These are phyloP conservation scores for Tausonia pullulans DNA, from an alignment of 1,284 basidiomycete species.

Conservation along the genomic window DNA sequence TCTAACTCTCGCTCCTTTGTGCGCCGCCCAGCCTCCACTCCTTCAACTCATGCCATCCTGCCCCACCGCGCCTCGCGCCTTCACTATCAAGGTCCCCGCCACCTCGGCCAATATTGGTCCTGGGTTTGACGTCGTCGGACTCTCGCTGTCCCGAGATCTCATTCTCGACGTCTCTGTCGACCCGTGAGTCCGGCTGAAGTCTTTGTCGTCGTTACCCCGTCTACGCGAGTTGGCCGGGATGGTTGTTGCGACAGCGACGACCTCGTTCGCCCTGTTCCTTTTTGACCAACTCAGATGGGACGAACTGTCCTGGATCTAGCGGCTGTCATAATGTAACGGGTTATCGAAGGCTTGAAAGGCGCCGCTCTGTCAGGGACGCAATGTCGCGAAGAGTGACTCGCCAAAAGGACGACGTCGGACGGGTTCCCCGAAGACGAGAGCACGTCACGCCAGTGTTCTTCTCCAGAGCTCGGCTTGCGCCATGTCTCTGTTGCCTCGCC, in stretches of 20 bases:
- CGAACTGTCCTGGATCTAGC: neutral
- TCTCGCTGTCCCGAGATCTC: constrained; percentile 83
- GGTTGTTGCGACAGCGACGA: neutral
- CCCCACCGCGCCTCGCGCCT: constrained; percentile 24
- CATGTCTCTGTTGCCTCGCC: too few relatives aligned
- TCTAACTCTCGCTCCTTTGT: too few relatives aligned
- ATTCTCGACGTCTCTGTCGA: constrained; percentile 55
- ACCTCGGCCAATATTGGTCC: constrained; percentile 98
- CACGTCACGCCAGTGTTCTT: too few relatives aligned
- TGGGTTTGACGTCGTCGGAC: constrained; percentile 96
- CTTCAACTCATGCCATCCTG: constrained; percentile 6
- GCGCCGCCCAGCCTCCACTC: too few relatives aligned
- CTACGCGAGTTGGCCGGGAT: neutral
- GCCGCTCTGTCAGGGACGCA: too few relatives aligned
- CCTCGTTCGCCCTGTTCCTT: too few relatives aligned
- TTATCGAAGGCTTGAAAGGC: too few relatives aligned
- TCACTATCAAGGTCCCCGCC: constrained; percentile 73
- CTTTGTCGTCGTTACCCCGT: constrained; percentile 11
- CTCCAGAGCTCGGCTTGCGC: too few relatives aligned
- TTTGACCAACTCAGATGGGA: too few relatives aligned
- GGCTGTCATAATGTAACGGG: neutral
- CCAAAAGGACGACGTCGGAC: too few relatives aligned
- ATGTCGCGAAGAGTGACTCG: too few relatives aligned
- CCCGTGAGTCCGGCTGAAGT: constrained; percentile 2
- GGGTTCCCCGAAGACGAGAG: too few relatives aligned